Base-by-base conservation (phyloP, 169 alveolate genomes). In the Eimeria zaria region DNA sequence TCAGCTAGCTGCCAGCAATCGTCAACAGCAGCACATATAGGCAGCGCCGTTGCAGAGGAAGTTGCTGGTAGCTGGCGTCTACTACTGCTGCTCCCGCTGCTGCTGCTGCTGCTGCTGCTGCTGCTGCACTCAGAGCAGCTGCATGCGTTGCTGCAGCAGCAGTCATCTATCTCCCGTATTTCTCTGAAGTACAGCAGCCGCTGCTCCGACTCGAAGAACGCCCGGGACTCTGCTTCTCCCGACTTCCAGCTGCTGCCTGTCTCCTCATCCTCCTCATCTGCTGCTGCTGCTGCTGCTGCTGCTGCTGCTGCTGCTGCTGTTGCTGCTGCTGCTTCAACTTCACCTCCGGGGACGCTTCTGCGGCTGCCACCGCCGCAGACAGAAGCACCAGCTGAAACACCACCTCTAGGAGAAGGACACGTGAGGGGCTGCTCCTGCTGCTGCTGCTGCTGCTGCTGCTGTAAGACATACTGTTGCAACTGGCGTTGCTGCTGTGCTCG, bases 1-100 rank as follows among this genome's bases (percentile, higher is more conserved):
- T 92, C 96, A 2, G 48, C 93, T 22, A 27, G n/a, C 58, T 92
- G 92, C 96, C 96, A 92, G 87, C 80, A 44, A 18, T 48, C 89
- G n/a, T 92, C 96, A 14, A 92, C 89, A 9, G 81, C 87, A 46
- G 78, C 73, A 30, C 78, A 88, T 41, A 92, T n/a, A 62, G 96
- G 96, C 24, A 92, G 88, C 51, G 80, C 92, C 0, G 96, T 92
- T 33, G 67, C 74, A 55, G 67, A 58, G 58, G 93, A 62, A 62
- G 53, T 7, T 8, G 95, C 95, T 16, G 81, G 90, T 71, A 90
- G 95, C 67, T 48, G 64, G 30, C 64, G n/a, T 55, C 93, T 39
- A n/a, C 20, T 60, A n/a, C 67, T 58, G 81, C 64, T 48, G 44
- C 78, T 64, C 83, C 64, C 24, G 78, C 93, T 85, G 93, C 83